Conservation (phyloP, 176 grass and related monocot species). For the Sorghum bicolor region Sorghum_bicolor_NCBIv3 NC_012870.2:72836501-72837000, state of each 20-base stretch:
- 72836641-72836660: conserved; percentile 47
- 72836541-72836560: conserved; percentile 14
- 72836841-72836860: conserved; percentile 21
- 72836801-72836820: conserved; percentile 27
- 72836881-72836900: conserved; percentile 31
- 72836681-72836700: conserved; percentile 43
- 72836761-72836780: conserved; percentile 31
- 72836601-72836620: neutral
- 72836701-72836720: neutral
- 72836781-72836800: conserved; percentile 20
- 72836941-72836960: conserved; percentile 17
- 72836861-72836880: conserved; percentile 9
- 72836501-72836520: neutral
- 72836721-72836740: neutral
- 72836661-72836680: conserved; percentile 75
- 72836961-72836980: conserved; percentile 13
- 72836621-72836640: neutral
- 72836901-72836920: conserved; percentile 27
- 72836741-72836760: conserved; percentile 10
- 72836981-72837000: neutral
- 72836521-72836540: neutral
- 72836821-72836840: conserved; percentile 18
- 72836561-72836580: neutral
- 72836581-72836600: neutral
- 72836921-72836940: conserved; percentile 9